Evolutionary conservation across 2,329 filamentous ascomycete species (phyloP).

Genomic region (Ilyonectria robusta): DNA sequence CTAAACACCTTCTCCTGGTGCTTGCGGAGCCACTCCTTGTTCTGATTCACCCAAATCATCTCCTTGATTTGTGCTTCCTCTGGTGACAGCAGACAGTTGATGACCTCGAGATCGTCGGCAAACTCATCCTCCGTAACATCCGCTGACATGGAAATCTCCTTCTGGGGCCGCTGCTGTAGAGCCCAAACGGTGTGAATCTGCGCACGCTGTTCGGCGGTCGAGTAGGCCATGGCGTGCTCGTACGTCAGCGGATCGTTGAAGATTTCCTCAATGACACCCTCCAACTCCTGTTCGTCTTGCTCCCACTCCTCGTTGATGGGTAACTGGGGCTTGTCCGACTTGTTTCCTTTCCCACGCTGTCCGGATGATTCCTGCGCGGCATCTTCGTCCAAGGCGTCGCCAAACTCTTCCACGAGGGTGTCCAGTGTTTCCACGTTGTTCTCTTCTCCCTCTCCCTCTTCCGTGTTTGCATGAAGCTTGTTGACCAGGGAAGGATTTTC

Average conservation of each 20-base stretch:
- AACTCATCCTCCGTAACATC: slow-evolving; percentile 87
- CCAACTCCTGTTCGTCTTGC: slow-evolving; percentile 74
- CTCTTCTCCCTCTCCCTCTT: slow-evolving; percentile 34
- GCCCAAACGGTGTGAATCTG: slow-evolving; percentile 67
- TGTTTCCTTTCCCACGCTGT: slow-evolving; percentile 31
- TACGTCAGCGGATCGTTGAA: slow-evolving; percentile 73
- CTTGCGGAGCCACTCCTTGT: slow-evolving; percentile 91
- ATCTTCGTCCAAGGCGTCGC: slow-evolving; percentile 55
- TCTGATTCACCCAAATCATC: slow-evolving; percentile 93
- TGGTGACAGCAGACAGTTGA: slow-evolving; percentile 80
- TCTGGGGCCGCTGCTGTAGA: slow-evolving; percentile 62
- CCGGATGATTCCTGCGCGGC: slow-evolving; percentile 29
- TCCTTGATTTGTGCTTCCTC: slow-evolving; percentile 88
- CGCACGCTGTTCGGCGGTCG: slow-evolving; percentile 69
- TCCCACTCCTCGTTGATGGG: slow-evolving; percentile 75
- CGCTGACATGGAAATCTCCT: slow-evolving; percentile 69
- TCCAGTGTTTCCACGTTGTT: slow-evolving; percentile 54
- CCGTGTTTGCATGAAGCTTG: slow-evolving; percentile 32
- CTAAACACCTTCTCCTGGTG: slow-evolving; percentile 88
- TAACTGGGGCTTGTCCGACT: slow-evolving; percentile 59
- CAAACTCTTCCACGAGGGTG: slow-evolving; percentile 61
- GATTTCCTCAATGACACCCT: slow-evolving; percentile 79
- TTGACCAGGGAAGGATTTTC: slow-evolving; percentile 49
- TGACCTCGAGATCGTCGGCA: slow-evolving; percentile 89
- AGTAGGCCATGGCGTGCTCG: slow-evolving; percentile 70